Evolutionary conservation across 768 basidiomycete genomes (phyloP), one percentile per base, ranked within the genome.

Genomic region (Suillus hirtellus): DNA sequence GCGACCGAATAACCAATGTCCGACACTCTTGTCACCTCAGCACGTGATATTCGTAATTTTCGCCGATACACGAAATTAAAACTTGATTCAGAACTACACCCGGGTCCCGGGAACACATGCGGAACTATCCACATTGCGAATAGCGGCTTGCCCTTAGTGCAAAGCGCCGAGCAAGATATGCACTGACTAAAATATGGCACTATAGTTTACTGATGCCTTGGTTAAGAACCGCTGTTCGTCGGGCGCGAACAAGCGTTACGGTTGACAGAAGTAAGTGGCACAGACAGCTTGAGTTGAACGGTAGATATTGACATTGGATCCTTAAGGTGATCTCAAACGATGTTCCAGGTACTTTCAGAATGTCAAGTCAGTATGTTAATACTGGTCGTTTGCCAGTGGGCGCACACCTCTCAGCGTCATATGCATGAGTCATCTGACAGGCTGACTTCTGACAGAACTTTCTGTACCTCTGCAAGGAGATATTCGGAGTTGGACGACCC

Each of bases 401-500:
- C 56, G 24, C 40, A 21, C 24, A 12, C 24, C 17, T 27, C 55
- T 58, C 31, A 58, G 24, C 21, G 17, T 24, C 15, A 24, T 21
- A 49, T 7, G 37, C 46, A 3, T 38, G 60, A 31, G 35, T 37
- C 19, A 14, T 38, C 46, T 17, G 42, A 37, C 19, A 59, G 11
- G 31, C 21, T 6, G 21, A 27, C 40, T 38, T 40, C 37, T 0
- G 8, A 38, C 24, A 24, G 52, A 35, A 40, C 37, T 14, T 34
- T 31, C 60, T n/a, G 19, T 61, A 5, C 44, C 9, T 40, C 21
- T n/a, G 37, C n/a, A 61, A 27, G 47, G 60, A 11, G 46, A 60
- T 35, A 35, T 60, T 34, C 35, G 35, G 10, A 31, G 31, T 31
- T 31, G 31, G 5, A 6, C 31, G 1, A 31, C 31, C 35, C 35